Base-by-base conservation (phyloP, 1,284 basidiomycete species). In the Apiotrichum gracile region DNA sequence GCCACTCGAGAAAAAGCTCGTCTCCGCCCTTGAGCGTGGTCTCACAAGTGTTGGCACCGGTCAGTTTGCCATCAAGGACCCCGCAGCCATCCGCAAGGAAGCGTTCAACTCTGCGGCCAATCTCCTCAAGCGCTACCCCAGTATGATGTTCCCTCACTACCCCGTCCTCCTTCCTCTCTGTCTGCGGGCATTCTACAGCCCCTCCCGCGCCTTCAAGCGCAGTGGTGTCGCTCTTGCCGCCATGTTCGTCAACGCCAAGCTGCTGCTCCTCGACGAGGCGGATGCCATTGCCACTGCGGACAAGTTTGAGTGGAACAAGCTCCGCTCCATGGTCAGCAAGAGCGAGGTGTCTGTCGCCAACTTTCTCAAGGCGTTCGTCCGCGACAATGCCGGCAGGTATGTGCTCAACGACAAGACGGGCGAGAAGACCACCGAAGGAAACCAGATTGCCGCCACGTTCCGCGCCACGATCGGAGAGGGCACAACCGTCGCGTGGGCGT, bases 401-500 rank as follows among this genome's bases (percentile, higher is more conserved):
- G 46, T 40, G 1, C 47, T 39, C n/a, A 40, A 50, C 40, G 57
- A 55, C 37, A 56, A 52, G 22, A 42, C 40, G 29, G 66, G 63
- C 14, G 65, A 66, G 47, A 72, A 60, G 53, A 62, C 53, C 44
- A 68, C 64, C 22, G 67, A 72, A 47, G 71, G 67, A 63, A 48
- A 44, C 14, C 47, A 52, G 1, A 49, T 74, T 19, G 66, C 68
- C 35, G 45, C 55, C 17, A 39, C 61, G 9, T 60, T 74, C 50
- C 69, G 64, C 54, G 60, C 64, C 31, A 62, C 61, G 8, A 59
- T 74, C 19, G 57, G 66, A n/a, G 46, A 54, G 26, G 22, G 53
- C 5, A 49, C 63, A 26, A 68, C 67, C 9, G 70, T 70, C 2
- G 61, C 64, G 14, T 76, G 74, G 74, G 69, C 71, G 9, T 72